Evolutionary conservation across 176 grass and related monocot species (phyloP).

Genomic region (Dendrocalamus sinicus): DNA sequence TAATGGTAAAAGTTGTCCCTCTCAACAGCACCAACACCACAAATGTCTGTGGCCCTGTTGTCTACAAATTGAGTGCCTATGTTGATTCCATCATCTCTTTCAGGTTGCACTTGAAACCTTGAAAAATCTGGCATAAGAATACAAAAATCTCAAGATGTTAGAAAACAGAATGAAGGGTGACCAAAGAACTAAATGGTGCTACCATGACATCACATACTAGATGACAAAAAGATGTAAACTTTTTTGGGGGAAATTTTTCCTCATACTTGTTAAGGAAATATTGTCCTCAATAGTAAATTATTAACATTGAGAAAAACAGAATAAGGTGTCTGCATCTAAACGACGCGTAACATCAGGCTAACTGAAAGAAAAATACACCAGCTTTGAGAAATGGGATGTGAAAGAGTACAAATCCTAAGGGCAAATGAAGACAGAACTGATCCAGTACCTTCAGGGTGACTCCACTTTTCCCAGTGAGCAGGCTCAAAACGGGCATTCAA

Average conservation of each 20-base stretch:
- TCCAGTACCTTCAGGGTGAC: constrained; percentile 73
- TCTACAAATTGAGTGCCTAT: constrained; percentile 47
- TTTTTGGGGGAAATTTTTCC: neutral
- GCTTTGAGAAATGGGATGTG: constrained; percentile 38
- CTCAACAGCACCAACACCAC: constrained; percentile 45
- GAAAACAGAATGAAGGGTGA: constrained; percentile 29
- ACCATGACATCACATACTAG: constrained; percentile 9
- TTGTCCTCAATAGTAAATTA: constrained; percentile 21
- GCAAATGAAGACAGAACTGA: constrained; percentile 37
- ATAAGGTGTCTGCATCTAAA: constrained; percentile 5
- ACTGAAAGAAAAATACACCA: constrained; percentile 22
- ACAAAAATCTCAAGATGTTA: constrained; percentile 34
- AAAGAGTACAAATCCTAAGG: constrained; percentile 33
- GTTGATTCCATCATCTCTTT: constrained; percentile 52
- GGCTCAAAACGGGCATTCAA: constrained; percentile 72
- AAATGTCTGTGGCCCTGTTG: constrained; percentile 38
- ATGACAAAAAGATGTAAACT: neutral
- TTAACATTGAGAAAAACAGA: constrained; percentile 18
- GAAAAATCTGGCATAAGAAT: constrained; percentile 60
- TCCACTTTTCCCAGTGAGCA: constrained; percentile 73
- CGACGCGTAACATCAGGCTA: constrained; percentile 19
- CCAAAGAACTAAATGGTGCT: constrained; percentile 28
- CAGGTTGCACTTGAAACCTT: constrained; percentile 59
- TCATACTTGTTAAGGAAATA: constrained; percentile 3
- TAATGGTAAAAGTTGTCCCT: constrained; percentile 38